Evolutionary conservation across 345 rosid genomes (phyloP).

Genomic region (Gossypium mustelinum): DNA sequence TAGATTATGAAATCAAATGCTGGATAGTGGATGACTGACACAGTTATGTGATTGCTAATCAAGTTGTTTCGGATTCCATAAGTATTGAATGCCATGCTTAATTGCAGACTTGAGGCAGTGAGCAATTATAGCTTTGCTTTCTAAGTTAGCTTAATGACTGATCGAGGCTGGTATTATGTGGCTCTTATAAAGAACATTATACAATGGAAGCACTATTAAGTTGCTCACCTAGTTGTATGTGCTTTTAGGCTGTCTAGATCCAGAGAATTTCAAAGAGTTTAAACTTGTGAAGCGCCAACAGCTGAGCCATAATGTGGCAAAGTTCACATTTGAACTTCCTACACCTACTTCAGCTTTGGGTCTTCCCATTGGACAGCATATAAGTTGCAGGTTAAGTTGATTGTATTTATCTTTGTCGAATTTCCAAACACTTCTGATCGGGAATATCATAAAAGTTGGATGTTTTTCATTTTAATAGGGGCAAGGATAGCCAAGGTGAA

Average conservation of each 20-base stretch:
- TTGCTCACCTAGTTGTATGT: conserved; percentile 3
- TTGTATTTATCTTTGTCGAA: background rate
- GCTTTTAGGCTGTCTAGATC: conserved; percentile 65
- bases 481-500: too few species aligned
- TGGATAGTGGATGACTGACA: background rate
- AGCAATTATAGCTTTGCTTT: background rate
- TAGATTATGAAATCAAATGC: background rate
- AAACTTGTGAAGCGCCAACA: conserved; percentile 77
- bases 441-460: background rate
- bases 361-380: conserved; percentile 96
- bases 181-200: background rate
- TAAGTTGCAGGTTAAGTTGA: conserved; percentile 77
- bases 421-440: background rate
- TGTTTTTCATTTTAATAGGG: conserved; percentile 38
- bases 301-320: conserved; percentile 95
- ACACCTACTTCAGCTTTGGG: conserved; percentile 73
- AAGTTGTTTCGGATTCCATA: background rate
- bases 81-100: background rate
- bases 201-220: background rate
- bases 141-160: background rate
- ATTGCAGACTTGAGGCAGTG: background rate
- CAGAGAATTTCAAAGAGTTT: conserved; percentile 83
- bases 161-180: background rate
- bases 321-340: conserved; percentile 77
- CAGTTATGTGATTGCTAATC: background rate